Evolutionary conservation across 2,329 filamentous ascomycete species (phyloP).

Genomic region (Fusarium illudens): DNA sequence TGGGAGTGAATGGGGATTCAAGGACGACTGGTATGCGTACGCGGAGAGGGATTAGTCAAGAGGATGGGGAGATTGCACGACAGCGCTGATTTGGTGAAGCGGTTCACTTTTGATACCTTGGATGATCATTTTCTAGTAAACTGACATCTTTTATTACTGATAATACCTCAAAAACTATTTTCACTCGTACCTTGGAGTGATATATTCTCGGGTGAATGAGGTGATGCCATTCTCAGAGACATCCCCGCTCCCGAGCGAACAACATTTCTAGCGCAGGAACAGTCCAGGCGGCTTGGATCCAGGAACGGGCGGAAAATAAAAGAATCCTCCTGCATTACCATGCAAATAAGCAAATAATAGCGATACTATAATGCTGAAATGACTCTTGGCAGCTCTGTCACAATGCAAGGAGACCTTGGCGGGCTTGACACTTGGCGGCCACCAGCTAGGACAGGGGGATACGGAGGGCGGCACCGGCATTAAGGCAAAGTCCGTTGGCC

Average conservation of each 20-base stretch:
- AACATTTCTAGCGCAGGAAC: neutral
- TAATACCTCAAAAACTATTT: neutral
- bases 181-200: too few species aligned
- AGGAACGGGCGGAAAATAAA: neutral
- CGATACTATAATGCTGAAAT: neutral
- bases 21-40: slow-evolving; percentile 18
- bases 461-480: neutral
- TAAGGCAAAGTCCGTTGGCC: neutral
- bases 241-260: neutral
- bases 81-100: neutral
- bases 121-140: neutral
- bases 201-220: too few species aligned
- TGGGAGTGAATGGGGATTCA: neutral
- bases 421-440: neutral
- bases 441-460: neutral
- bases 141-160: slow-evolving; percentile 2
- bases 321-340: neutral
- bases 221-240: too few species aligned
- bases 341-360: neutral
- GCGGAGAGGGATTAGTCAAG: slow-evolving; percentile 3
- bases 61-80: too few species aligned
- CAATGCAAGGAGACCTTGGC: neutral
- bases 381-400: neutral
- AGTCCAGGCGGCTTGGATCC: neutral
- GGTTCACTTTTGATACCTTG: neutral